Conservation (phyloP, 148 eudicot genomes). For the Rhododendron griersonianum region DNA sequence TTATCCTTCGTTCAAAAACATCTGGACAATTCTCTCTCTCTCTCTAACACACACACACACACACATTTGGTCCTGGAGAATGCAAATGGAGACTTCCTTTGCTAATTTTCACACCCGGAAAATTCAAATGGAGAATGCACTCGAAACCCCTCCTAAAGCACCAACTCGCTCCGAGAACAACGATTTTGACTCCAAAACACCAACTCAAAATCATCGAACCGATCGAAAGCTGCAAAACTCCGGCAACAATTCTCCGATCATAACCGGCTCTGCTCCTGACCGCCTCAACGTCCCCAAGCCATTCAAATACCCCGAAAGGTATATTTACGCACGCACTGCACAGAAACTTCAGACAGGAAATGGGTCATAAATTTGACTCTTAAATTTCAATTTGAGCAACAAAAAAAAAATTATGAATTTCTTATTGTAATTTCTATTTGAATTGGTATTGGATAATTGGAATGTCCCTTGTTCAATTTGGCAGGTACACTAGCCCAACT, state of each 20-base stretch:
- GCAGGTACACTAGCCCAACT: conserved; percentile 50
- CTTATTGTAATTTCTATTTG: neutral
- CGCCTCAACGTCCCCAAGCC: conserved; percentile 38
- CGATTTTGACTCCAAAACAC: conserved; percentile 17
- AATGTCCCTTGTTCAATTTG: neutral
- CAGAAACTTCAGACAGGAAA: neutral
- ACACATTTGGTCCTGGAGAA: no score
- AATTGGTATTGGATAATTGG: no score
- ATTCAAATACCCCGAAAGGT: conserved; percentile 42
- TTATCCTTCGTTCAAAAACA: neutral
- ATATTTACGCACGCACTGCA: neutral
- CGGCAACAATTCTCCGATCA: conserved; percentile 9
- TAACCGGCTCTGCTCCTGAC: conserved; percentile 23
- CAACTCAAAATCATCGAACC: neutral
- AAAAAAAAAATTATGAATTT: neutral
- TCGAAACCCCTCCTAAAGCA: conserved; percentile 8
- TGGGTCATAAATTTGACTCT: neutral
- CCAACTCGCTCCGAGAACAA: neutral
- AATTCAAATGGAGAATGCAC: neutral
- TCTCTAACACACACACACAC: neutral
- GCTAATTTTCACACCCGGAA: neutral
- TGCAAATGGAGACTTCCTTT: neutral
- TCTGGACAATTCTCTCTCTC: neutral
- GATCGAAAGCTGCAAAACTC: conserved; percentile 9
- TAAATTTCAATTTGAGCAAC: neutral